Evolutionary conservation across 2,329 filamentous ascomycete species (phyloP).

Genomic region (Ilyonectria robusta): DNA sequence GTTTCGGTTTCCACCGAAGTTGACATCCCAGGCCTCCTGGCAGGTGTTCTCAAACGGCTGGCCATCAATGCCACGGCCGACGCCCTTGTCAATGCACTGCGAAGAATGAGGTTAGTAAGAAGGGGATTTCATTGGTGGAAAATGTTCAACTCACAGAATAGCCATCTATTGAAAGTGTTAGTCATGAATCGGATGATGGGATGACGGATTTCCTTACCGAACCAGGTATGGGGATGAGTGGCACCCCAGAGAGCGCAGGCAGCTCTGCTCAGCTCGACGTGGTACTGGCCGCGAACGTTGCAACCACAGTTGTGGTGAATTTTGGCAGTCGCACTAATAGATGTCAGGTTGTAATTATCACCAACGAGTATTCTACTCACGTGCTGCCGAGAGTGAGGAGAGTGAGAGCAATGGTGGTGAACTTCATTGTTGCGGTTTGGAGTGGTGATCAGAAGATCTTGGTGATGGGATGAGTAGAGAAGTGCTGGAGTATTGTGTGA

Average conservation of each 20-base stretch:
- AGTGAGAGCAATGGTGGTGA: conserved; percentile 1
- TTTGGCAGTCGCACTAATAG: neutral
- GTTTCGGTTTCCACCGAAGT: conserved; percentile 26
- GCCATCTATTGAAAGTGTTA: conserved; percentile 14
- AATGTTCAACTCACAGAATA: conserved; percentile 26
- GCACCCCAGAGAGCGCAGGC: conserved; percentile 31
- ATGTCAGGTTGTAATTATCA: neutral
- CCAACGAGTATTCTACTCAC: conserved; percentile 1
- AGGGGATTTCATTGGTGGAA: neutral
- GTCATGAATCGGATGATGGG: neutral
- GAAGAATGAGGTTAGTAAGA: neutral
- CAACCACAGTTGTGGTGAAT: conserved; percentile 36
- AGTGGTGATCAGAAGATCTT: neutral
- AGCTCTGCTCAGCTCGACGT: conserved; percentile 16
- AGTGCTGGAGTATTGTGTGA: neutral
- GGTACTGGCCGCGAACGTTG: conserved; percentile 25
- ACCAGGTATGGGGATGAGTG: conserved; percentile 26
- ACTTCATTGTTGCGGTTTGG: conserved; percentile 1
- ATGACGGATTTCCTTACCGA: neutral
- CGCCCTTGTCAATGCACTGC: conserved; percentile 33
- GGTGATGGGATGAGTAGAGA: neutral
- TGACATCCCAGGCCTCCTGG: conserved; percentile 30
- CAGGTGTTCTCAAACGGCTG: conserved; percentile 32
- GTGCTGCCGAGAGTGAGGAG: conserved; percentile 11
- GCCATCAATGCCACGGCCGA: conserved; percentile 30